These are phyloP conservation scores for Jaenimonas drosophilae DNA, from an alignment of 208 protist genomes.

Conservation along the genomic window DNA sequence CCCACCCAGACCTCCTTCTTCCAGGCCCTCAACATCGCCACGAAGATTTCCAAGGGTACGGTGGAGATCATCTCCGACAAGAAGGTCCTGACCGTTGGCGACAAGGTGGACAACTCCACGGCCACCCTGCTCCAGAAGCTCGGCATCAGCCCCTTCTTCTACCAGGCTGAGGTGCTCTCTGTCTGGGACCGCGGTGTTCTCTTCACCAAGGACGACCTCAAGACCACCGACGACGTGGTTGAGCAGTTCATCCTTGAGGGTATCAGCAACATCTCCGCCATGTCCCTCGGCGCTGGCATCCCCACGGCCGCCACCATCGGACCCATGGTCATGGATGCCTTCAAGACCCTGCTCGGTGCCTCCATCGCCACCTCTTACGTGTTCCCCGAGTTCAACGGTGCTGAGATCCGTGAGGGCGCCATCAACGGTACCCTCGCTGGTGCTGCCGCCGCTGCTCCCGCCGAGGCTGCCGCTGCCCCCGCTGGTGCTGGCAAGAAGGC, in stretches of 20 bases:
- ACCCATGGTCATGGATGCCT: conserved; percentile 93
- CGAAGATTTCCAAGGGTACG: conserved; percentile 98
- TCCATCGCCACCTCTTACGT: conserved; percentile 92
- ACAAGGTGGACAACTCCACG: conserved; percentile 96
- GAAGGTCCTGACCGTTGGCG: conserved; percentile 91
- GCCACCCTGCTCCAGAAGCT: conserved; percentile 97
- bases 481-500: conserved; percentile 23
- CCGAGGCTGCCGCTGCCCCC: conserved; percentile 25
- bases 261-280: conserved; percentile 88
- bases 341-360: conserved; percentile 96
- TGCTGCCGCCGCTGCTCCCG: conserved; percentile 50
- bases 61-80: conserved; percentile 98
- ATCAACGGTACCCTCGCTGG: conserved; percentile 73
- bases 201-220: conserved; percentile 92
- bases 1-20: conserved; percentile 98
- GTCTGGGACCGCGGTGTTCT: conserved; percentile 96
- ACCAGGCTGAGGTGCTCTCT: conserved; percentile 88
- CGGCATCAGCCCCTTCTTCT: conserved; percentile 98
- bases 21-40: conserved; percentile 98
- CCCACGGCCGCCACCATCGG: conserved; percentile 93
- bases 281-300: conserved; percentile 94
- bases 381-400: conserved; percentile 74
- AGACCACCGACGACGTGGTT: conserved; percentile 92
- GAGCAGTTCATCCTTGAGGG: conserved; percentile 78
- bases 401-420: conserved; percentile 87